A percentile compares a stretch with the other conserved stretches of the same genome.
phyloP scores from a whole-genome alignment of 2,329 filamentous ascomycete genomes.

The Arthroderma uncinatum region DNA sequence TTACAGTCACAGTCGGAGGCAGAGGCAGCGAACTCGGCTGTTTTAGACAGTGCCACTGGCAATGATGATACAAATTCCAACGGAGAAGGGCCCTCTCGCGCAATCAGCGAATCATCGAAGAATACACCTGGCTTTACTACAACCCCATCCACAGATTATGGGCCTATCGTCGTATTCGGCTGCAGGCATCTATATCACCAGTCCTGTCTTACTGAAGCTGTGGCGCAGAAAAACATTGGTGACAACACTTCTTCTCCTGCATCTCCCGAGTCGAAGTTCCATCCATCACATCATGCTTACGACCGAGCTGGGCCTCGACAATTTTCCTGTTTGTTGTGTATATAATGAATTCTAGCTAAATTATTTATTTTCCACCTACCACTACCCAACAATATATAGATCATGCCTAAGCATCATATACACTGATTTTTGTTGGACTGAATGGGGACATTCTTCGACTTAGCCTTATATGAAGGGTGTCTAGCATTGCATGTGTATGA shows the following conservation, averaged over 20 bases:
- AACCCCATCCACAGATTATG: constrained; percentile 8
- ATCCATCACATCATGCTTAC: not conserved
- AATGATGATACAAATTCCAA: not conserved
- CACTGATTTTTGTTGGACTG: no score
- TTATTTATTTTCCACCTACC: no score
- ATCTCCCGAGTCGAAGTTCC: not conserved
- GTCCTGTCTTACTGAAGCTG: constrained; percentile 28
- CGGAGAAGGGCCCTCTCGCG: constrained; percentile 6
- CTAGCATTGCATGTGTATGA: no score
- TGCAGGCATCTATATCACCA: constrained; percentile 41
- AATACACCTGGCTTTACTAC: not conserved
- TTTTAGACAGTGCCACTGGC: not conserved
- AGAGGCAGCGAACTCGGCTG: constrained; percentile 12
- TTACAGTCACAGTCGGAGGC: not conserved
- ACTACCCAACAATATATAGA: no score
- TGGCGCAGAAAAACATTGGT: not conserved
- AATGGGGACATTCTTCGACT: no score
- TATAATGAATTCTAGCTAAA: constrained; percentile 12
- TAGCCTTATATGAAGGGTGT: no score
- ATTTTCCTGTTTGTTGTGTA: constrained; percentile 30
- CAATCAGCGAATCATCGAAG: not conserved
- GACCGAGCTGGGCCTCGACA: constrained; percentile 20
- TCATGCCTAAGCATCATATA: no score
- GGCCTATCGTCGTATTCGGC: constrained; percentile 36
- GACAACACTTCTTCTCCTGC: not conserved